Conservation (phyloP, 2,329 filamentous ascomycete species). For the Microdochium paspali region DNA sequence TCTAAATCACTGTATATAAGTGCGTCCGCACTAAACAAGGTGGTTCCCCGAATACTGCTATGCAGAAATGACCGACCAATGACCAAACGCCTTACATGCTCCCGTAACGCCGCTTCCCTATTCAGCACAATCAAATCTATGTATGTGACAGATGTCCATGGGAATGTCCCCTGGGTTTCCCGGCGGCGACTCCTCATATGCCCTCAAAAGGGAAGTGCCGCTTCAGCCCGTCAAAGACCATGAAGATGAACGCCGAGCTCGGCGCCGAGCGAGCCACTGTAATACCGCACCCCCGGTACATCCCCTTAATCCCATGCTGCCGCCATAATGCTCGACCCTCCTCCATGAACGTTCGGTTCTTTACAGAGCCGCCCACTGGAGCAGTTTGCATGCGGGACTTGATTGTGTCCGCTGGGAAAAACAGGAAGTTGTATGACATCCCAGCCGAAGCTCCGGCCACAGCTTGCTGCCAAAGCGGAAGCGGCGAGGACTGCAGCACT, state of each 20-base stretch:
- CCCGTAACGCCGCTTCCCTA: not conserved
- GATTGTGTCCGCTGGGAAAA: conserved; percentile 95
- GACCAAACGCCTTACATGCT: not conserved
- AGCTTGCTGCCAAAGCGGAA: conserved; percentile 82
- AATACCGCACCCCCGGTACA: conserved; percentile 93
- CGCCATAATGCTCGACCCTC: conserved; percentile 70
- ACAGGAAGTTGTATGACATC: conserved; percentile 92
- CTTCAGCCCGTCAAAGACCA: conserved; percentile 84
- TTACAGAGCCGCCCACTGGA: conserved; percentile 48
- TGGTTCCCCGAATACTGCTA: too few species aligned
- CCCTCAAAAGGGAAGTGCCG: conserved; percentile 45
- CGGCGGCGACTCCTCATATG: not conserved
- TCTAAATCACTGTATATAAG: too few species aligned
- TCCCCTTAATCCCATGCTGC: conserved; percentile 69
- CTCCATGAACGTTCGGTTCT: conserved; percentile 58
- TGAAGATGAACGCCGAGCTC: conserved; percentile 97
- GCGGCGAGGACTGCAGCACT: conserved; percentile 6
- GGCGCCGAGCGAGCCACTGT: conserved; percentile 82
- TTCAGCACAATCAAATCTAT: not conserved
- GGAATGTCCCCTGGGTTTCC: not conserved
- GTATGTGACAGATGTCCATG: not conserved
- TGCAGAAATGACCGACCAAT: too few species aligned
- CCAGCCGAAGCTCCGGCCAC: conserved; percentile 79
- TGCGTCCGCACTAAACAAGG: too few species aligned
- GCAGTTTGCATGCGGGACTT: conserved; percentile 96